A percentile compares a stretch with the other conserved stretches of the same genome.
These are phyloP conservation scores for Hymenoscyphus fructigenus DNA, from an alignment of 2,329 filamentous ascomycete genomes.

Conservation along the genomic window DNA sequence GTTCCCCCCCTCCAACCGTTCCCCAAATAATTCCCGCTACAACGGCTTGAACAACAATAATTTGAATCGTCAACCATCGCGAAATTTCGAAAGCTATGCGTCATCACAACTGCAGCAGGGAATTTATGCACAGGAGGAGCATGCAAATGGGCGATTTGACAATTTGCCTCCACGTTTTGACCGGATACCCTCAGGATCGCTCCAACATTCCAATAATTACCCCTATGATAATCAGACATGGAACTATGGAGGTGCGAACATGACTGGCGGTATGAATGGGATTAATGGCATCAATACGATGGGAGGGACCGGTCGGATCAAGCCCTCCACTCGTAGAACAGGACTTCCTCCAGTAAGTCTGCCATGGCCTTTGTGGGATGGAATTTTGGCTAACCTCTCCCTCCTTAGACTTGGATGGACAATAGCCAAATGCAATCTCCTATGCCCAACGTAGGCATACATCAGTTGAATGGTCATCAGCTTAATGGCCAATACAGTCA, in stretches of 20 bases:
- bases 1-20: constrained; percentile 63
- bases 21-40: constrained; percentile 46
- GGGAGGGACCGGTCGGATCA: constrained; percentile 60
- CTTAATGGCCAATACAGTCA: constrained; percentile 36
- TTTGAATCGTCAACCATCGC: constrained; percentile 69
- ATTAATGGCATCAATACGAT: constrained; percentile 65
- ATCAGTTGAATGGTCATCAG: constrained; percentile 38
- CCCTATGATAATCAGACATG: constrained; percentile 77
- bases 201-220: constrained; percentile 51
- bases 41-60: constrained; percentile 47
- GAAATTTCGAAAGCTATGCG: constrained; percentile 70
- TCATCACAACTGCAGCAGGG: constrained; percentile 49
- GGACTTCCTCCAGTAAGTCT: constrained; percentile 71
- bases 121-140: constrained; percentile 70
- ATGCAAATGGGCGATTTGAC: constrained; percentile 51
- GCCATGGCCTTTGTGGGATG: background rate
- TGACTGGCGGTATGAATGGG: constrained; percentile 55
- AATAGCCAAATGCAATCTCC: constrained; percentile 47
- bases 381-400: background rate
- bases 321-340: constrained; percentile 53
- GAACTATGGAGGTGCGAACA: constrained; percentile 62
- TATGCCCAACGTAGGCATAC: constrained; percentile 39
- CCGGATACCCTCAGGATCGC: constrained; percentile 24
- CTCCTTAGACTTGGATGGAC: constrained; percentile 60
- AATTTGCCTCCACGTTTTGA: constrained; percentile 35